phyloP scores from a whole-genome alignment of 164 flowering plant genomes.

The Liquidambar formosana region DNA sequence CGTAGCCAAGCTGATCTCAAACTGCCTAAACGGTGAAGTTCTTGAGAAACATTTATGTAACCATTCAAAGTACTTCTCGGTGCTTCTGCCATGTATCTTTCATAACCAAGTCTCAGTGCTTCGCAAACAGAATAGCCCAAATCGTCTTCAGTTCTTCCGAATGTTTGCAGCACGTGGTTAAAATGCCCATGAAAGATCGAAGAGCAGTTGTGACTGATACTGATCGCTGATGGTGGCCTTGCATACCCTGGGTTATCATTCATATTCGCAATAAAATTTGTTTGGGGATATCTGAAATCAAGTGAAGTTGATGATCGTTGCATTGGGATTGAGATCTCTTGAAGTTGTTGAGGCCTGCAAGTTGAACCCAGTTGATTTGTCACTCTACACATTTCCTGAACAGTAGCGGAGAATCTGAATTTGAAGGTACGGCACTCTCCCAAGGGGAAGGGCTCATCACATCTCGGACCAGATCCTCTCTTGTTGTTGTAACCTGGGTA shows the following conservation, averaged over 20 bases:
- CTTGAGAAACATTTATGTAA: constrained; percentile 18
- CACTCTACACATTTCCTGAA: neutral
- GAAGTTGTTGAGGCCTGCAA: neutral
- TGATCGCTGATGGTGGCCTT: neutral
- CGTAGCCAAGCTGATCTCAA: constrained; percentile 18
- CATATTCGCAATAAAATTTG: neutral
- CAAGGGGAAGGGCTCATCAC: constrained; percentile 33
- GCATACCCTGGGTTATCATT: neutral
- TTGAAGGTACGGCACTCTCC: constrained; percentile 38
- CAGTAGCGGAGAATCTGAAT: constrained; percentile 6
- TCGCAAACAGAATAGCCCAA: too few species aligned
- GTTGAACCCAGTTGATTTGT: too few species aligned
- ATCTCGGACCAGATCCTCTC: constrained; percentile 47
- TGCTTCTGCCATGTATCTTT: constrained; percentile 21
- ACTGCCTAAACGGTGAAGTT: constrained; percentile 26
- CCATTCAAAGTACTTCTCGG: constrained; percentile 16
- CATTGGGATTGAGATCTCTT: neutral
- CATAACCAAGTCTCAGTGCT: constrained; percentile 23
- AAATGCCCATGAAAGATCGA: constrained; percentile 26
- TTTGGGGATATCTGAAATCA: constrained; percentile 15
- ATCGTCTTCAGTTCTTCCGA: constrained; percentile 23
- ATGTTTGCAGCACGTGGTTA: constrained; percentile 12
- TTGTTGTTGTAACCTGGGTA: constrained; percentile 49
- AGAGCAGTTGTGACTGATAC: constrained; percentile 3
- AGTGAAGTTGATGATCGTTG: neutral